Evolutionary conservation across 352 stramenopile species (phyloP).

Genomic region (Phytophthora podocarpi): DNA sequence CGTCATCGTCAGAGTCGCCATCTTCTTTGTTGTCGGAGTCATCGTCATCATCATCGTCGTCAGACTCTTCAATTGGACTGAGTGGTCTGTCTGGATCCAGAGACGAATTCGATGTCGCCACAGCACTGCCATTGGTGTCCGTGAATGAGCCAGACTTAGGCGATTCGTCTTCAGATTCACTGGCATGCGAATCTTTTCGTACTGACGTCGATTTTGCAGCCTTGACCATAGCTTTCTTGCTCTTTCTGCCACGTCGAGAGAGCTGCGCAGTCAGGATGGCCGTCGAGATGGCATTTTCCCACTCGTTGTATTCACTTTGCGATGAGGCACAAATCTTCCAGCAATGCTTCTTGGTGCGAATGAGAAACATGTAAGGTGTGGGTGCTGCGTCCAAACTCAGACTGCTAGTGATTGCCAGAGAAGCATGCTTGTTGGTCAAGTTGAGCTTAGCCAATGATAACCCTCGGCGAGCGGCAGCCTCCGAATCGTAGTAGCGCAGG

Average conservation of each 20-base stretch:
- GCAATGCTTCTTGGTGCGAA: slow-evolving; percentile 64
- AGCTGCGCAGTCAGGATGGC: slow-evolving; percentile 64
- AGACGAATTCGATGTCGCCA: slow-evolving; percentile 19
- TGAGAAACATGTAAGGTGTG: slow-evolving; percentile 71
- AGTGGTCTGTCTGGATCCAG: slow-evolving; percentile 16
- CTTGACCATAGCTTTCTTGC: slow-evolving; percentile 41
- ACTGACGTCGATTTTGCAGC: slow-evolving; percentile 20
- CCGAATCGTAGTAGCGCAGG: slow-evolving; percentile 78
- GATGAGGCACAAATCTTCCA: slow-evolving; percentile 76
- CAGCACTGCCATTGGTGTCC: slow-evolving; percentile 12
- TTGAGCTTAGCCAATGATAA: slow-evolving; percentile 72
- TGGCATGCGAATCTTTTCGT: slow-evolving; percentile 23
- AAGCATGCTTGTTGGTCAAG: slow-evolving; percentile 64
- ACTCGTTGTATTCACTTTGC: slow-evolving; percentile 62
- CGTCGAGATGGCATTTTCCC: slow-evolving; percentile 79
- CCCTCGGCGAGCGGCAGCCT: slow-evolving; percentile 54
- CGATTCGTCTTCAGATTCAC: slow-evolving; percentile 27
- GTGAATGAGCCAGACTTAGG: neutral
- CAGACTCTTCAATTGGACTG: slow-evolving; percentile 37
- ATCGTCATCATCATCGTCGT: slow-evolving; percentile 50
- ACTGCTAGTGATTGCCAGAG: slow-evolving; percentile 66
- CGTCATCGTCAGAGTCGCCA: slow-evolving; percentile 43
- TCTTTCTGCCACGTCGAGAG: slow-evolving; percentile 40
- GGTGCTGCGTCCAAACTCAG: slow-evolving; percentile 58
- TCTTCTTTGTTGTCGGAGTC: slow-evolving; percentile 48